Conservation (phyloP, 345 rosid genomes). For the Kandelia obovata region DNA sequence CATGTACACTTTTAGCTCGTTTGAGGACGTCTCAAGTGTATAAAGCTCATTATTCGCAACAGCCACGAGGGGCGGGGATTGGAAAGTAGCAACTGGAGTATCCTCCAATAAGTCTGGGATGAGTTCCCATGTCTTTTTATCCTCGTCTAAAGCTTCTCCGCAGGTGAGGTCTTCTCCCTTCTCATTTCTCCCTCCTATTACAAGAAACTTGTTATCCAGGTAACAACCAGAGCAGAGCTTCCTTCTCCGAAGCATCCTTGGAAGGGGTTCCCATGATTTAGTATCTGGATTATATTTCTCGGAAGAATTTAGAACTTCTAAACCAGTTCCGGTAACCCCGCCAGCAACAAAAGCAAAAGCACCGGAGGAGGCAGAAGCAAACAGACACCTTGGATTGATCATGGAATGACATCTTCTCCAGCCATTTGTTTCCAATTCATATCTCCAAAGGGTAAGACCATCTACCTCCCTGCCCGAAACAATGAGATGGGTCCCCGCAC, state of each 20-base stretch:
- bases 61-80: slow-evolving; percentile 79
- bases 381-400: slow-evolving; percentile 66
- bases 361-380: slow-evolving; percentile 74
- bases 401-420: slow-evolving; percentile 79
- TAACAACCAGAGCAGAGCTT: slow-evolving; percentile 67
- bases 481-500: slow-evolving; percentile 76
- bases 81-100: slow-evolving; percentile 41
- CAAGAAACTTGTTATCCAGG: slow-evolving; percentile 71
- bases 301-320: slow-evolving; percentile 47
- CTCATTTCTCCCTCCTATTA: slow-evolving; percentile 71
- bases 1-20: slow-evolving; percentile 59
- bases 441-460: slow-evolving; percentile 67
- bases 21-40: slow-evolving; percentile 61
- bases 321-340: slow-evolving; percentile 38
- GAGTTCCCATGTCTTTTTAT: slow-evolving; percentile 48
- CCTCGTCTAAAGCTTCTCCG: slow-evolving; percentile 65
- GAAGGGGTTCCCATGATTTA: slow-evolving; percentile 66
- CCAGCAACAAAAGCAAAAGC: slow-evolving; percentile 69
- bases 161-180: slow-evolving; percentile 45
- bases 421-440: slow-evolving; percentile 54
- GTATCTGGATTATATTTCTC: slow-evolving; percentile 67
- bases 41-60: slow-evolving; percentile 70
- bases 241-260: slow-evolving; percentile 46
- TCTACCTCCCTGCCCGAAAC: slow-evolving; percentile 61
- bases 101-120: slow-evolving; percentile 57